Conservation (phyloP, 495 filamentous ascomycete genomes). For the Lophiotrema nucula region DNA sequence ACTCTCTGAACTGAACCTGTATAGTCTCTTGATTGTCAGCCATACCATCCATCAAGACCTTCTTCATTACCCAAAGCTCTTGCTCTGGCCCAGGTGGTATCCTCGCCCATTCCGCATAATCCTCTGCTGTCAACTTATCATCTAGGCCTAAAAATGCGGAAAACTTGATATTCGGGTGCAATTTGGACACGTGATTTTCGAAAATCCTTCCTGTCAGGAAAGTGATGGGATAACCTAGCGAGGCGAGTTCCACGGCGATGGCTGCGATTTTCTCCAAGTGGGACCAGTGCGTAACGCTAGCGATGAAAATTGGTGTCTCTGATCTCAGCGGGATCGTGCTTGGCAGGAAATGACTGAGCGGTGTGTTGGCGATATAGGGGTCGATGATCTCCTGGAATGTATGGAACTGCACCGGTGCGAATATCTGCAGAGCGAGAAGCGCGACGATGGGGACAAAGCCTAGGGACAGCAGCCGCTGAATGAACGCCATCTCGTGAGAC, state of each 20-base stretch:
- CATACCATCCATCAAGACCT: constrained; percentile 8
- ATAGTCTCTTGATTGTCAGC: not conserved
- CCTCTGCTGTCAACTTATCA: constrained; percentile 18
- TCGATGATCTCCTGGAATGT: constrained; percentile 4
- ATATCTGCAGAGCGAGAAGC: constrained; percentile 8
- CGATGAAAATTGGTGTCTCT: constrained; percentile 12
- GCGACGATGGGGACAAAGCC: constrained; percentile 12
- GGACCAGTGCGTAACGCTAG: constrained; percentile 4
- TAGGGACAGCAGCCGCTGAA: constrained; percentile 3
- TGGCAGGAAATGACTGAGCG: constrained; percentile 10
- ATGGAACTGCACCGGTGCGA: not conserved
- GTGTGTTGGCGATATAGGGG: constrained; percentile 5
- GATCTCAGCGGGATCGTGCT: not conserved
- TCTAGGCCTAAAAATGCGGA: constrained; percentile 1
- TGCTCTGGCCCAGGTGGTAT: constrained; percentile 4
- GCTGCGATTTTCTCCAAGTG: no score
- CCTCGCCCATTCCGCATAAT: constrained; percentile 1
- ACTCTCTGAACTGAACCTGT: constrained; percentile 7
- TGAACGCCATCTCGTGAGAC: constrained; percentile 5
- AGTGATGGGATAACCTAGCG: no score
- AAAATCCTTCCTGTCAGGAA: no score
- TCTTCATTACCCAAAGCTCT: constrained; percentile 11
- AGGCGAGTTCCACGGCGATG: no score
- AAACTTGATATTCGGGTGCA: no score
- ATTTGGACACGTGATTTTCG: no score